phyloP scores from a whole-genome alignment of 495 filamentous ascomycete species.

The Lepraria neglecta region DNA sequence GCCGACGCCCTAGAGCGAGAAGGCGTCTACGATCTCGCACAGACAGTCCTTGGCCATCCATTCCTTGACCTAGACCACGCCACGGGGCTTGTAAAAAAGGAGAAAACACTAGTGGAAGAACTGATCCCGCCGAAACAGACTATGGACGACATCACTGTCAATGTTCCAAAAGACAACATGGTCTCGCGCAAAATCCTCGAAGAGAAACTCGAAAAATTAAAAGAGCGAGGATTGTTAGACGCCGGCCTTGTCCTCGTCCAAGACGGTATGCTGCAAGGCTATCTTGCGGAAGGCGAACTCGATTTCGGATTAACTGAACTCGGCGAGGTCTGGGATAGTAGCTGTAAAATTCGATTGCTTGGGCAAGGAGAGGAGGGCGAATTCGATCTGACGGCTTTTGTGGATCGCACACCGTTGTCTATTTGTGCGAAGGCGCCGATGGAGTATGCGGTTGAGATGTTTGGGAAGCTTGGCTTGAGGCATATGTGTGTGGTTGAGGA shows the following conservation, averaged over 20 bases:
- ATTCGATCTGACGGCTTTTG: conserved; percentile 42
- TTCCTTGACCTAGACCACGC: conserved; percentile 50
- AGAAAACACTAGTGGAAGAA: conserved; percentile 37
- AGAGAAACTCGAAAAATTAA: conserved; percentile 42
- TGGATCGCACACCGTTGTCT: conserved; percentile 48
- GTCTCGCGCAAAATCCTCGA: conserved; percentile 39
- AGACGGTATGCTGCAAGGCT: conserved; percentile 45
- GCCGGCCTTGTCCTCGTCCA: conserved; percentile 51
- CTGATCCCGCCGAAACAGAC: conserved; percentile 48
- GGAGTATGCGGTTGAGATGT: conserved; percentile 54
- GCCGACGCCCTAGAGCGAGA: conserved; percentile 48
- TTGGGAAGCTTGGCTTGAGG: conserved; percentile 49
- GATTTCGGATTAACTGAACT: conserved; percentile 44
- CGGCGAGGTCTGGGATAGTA: conserved; percentile 32
- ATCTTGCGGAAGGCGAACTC: conserved; percentile 49
- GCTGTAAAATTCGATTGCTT: conserved; percentile 38
- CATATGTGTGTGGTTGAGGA: conserved; percentile 43
- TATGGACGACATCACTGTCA: conserved; percentile 51
- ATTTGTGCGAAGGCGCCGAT: conserved; percentile 47
- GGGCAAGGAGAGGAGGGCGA: conserved; percentile 33
- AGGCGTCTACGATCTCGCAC: conserved; percentile 51
- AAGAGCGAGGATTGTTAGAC: conserved; percentile 48
- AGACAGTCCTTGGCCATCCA: conserved; percentile 50
- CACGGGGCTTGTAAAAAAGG: conserved; percentile 36
- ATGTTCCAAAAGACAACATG: conserved; percentile 39